phyloP scores from a whole-genome alignment of 805 yeast genomes.

The Pichia deserticola region DNA sequence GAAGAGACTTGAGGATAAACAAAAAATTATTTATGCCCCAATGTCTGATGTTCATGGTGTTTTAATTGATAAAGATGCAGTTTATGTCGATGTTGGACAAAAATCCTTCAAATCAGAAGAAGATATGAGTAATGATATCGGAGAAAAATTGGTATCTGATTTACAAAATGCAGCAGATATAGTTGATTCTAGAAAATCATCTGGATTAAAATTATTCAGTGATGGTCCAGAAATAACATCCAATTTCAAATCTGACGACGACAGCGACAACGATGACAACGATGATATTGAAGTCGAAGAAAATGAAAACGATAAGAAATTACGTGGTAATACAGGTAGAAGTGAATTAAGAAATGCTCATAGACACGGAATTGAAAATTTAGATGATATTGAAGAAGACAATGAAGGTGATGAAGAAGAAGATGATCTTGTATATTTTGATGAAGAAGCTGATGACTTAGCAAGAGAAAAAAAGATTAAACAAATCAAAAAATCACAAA shows the following conservation, averaged over 20 bases:
- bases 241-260: too few species aligned
- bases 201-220: constrained; percentile 70
- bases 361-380: constrained; percentile 43
- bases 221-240: constrained; percentile 27
- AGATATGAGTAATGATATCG: constrained; percentile 51
- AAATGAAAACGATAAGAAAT: constrained; percentile 28
- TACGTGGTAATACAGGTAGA: constrained; percentile 51
- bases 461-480: constrained; percentile 42
- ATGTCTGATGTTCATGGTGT: constrained; percentile 99
- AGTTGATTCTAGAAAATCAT: constrained; percentile 42
- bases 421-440: constrained; percentile 26
- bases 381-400: constrained; percentile 38
- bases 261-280: too few species aligned
- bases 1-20: constrained; percentile 88
- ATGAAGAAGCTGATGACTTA: constrained; percentile 32
- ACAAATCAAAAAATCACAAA: background rate
- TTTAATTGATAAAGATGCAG: constrained; percentile 94
- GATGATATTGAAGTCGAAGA: constrained; percentile 21
- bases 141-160: constrained; percentile 77
- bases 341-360: constrained; percentile 54
- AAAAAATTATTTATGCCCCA: constrained; percentile 93
- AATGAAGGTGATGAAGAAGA: constrained; percentile 36
- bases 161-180: constrained; percentile 64
- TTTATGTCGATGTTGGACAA: constrained; percentile 74
- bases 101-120: constrained; percentile 24